These are phyloP conservation scores for Jacaranda mimosifolia DNA, from an alignment of 257 asterid species.

Conservation along the genomic window DNA sequence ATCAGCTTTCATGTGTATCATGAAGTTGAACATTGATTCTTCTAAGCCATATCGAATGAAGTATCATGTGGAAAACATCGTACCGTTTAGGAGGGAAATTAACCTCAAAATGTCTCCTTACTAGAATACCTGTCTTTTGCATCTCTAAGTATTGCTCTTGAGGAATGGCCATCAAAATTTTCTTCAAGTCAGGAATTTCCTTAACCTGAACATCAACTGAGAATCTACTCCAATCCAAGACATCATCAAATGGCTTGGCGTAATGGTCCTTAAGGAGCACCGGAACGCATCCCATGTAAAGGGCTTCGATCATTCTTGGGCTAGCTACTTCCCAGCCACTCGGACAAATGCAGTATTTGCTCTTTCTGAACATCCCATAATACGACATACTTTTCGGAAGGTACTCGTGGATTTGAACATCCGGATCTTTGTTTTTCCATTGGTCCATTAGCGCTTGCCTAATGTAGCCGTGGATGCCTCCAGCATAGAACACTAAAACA, in stretches of 20 bases:
- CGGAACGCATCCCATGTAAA: conserved; percentile 67
- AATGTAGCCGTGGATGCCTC: conserved; percentile 63
- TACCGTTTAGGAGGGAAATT: conserved; percentile 60
- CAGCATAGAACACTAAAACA: conserved; percentile 58
- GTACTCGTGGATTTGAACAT: conserved; percentile 55
- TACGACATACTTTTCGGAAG: conserved; percentile 54
- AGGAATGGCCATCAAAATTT: conserved; percentile 52
- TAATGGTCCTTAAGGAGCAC: conserved; percentile 64
- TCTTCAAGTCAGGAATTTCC: conserved; percentile 56
- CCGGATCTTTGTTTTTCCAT: conserved; percentile 53
- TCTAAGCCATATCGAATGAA: conserved; percentile 69
- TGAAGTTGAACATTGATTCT: conserved; percentile 61
- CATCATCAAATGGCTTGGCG: conserved; percentile 60
- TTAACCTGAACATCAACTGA: conserved; percentile 45
- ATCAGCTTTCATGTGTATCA: conserved; percentile 38
- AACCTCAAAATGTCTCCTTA: conserved; percentile 63
- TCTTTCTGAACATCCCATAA: conserved; percentile 61
- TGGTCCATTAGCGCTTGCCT: conserved; percentile 60
- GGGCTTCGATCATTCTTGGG: conserved; percentile 73
- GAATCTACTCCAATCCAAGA: conserved; percentile 60
- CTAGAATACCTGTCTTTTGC: conserved; percentile 53
- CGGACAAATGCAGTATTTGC: conserved; percentile 68
- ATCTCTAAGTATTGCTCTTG: conserved; percentile 42
- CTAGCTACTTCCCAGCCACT: conserved; percentile 77
- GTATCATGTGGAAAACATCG: conserved; percentile 69